Conservation (phyloP, 164 flowering plant species). For the Brasenia schreberi region DNA sequence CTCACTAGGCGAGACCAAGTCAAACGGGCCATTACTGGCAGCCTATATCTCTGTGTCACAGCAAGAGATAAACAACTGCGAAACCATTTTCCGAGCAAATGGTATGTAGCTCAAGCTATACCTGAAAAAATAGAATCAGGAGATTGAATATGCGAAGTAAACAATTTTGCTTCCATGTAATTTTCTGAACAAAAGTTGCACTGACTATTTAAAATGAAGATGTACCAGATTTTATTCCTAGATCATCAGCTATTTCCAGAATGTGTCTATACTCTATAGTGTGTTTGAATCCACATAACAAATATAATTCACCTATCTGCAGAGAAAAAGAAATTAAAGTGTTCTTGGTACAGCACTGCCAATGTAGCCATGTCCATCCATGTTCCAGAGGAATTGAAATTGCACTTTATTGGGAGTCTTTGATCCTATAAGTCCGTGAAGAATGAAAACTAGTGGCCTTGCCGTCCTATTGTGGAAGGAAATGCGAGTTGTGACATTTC, state of each 20-base stretch:
- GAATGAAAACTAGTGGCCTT: not conserved
- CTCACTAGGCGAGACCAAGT: not conserved
- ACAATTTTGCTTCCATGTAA: not conserved
- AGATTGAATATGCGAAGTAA: not conserved
- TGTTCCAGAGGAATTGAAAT: not conserved
- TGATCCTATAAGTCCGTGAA: not conserved
- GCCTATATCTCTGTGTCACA: constrained; percentile 67
- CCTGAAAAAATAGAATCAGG: constrained; percentile 32
- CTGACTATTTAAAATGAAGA: too few species aligned
- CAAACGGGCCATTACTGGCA: not conserved
- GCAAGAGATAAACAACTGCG: constrained; percentile 46
- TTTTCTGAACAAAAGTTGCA: not conserved
- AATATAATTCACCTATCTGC: not conserved
- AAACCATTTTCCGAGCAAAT: constrained; percentile 75
- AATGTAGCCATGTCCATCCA: not conserved
- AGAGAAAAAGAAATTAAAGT: not conserved
- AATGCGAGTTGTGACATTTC: not conserved
- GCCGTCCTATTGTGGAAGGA: not conserved
- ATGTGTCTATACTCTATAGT: too few species aligned
- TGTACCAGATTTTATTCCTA: not conserved
- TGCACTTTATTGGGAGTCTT: not conserved
- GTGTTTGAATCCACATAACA: not conserved
- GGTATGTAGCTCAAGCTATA: constrained; percentile 91
- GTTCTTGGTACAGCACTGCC: too few species aligned
- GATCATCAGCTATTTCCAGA: not conserved